Conservation (phyloP, 176 grass and related monocot species). For the Triticum monococcum region DNA sequence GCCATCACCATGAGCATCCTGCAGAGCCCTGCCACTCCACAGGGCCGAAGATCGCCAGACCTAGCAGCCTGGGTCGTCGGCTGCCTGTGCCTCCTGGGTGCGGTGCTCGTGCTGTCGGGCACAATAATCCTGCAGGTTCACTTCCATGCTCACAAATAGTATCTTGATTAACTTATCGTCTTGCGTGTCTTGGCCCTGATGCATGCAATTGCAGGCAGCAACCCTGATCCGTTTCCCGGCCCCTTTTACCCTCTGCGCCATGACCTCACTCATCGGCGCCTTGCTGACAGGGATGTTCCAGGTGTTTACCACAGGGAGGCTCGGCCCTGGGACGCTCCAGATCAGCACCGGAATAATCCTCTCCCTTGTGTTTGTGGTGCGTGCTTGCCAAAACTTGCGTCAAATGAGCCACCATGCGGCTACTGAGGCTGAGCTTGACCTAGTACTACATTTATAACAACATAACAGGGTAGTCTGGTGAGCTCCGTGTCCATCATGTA, state of each 20-base stretch:
- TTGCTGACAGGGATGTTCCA: slow-evolving; percentile 52
- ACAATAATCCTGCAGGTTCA: slow-evolving; percentile 59
- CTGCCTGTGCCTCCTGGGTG: slow-evolving; percentile 53
- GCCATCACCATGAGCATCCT: slow-evolving; percentile 63
- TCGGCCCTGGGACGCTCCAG: slow-evolving; percentile 48
- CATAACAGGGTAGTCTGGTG: slow-evolving; percentile 45
- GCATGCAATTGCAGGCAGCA: slow-evolving; percentile 43
- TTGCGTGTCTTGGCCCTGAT: background rate
- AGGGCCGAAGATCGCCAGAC: background rate
- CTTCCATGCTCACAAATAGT: background rate
- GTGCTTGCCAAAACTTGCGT: background rate
- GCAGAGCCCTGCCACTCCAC: slow-evolving; percentile 44
- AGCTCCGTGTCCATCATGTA: slow-evolving; percentile 62
- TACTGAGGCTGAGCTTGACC: background rate
- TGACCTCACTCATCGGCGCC: slow-evolving; percentile 62
- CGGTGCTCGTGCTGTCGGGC: slow-evolving; percentile 57
- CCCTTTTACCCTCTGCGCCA: slow-evolving; percentile 55
- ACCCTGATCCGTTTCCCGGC: slow-evolving; percentile 65
- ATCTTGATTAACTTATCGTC: background rate
- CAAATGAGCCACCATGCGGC: no score
- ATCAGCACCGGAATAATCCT: slow-evolving; percentile 40
- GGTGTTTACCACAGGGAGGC: slow-evolving; percentile 43
- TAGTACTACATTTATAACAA: no score
- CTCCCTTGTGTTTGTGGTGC: slow-evolving; percentile 51
- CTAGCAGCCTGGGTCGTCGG: slow-evolving; percentile 44